phyloP scores from a whole-genome alignment of 2,329 filamentous ascomycete species.

The Diaporthe longicolla region DNA sequence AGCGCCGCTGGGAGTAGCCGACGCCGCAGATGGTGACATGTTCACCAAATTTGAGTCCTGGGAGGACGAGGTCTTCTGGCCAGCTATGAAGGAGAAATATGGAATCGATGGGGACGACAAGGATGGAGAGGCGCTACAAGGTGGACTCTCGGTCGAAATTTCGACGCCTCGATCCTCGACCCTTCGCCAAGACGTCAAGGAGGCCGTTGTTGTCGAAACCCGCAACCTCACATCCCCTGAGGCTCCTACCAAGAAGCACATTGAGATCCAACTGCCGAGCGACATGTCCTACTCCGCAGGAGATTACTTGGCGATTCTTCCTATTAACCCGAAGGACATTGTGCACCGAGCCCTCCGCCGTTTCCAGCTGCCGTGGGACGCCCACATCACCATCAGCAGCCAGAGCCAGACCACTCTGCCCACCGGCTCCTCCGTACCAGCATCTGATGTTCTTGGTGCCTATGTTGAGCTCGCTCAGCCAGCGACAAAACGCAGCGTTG shows the following conservation, averaged over 20 bases:
- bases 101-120: conserved; percentile 38
- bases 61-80: conserved; percentile 68
- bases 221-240: conserved; percentile 63
- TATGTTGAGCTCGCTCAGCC: conserved; percentile 81
- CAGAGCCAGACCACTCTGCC: conserved; percentile 67
- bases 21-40: conserved; percentile 73
- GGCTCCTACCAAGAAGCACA: conserved; percentile 71
- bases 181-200: conserved; percentile 71
- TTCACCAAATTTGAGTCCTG: conserved; percentile 75
- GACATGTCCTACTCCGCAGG: conserved; percentile 77
- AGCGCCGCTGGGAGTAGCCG: conserved; percentile 65
- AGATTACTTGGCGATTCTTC: conserved; percentile 82
- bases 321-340: conserved; percentile 74
- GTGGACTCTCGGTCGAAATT: conserved; percentile 61
- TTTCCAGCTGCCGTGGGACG: conserved; percentile 78
- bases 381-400: conserved; percentile 71
- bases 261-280: conserved; percentile 76
- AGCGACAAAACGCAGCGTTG: conserved; percentile 70
- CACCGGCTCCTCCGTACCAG: conserved; percentile 69
- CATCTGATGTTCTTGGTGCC: conserved; percentile 73
- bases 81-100: conserved; percentile 59
- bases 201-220: conserved; percentile 69
- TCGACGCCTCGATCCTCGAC: conserved; percentile 66
- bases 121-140: conserved; percentile 43
- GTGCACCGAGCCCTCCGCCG: conserved; percentile 74